These are phyloP conservation scores for Solanum chmielewskii DNA, from an alignment of 257 asterid genomes.

Conservation along the genomic window DNA sequence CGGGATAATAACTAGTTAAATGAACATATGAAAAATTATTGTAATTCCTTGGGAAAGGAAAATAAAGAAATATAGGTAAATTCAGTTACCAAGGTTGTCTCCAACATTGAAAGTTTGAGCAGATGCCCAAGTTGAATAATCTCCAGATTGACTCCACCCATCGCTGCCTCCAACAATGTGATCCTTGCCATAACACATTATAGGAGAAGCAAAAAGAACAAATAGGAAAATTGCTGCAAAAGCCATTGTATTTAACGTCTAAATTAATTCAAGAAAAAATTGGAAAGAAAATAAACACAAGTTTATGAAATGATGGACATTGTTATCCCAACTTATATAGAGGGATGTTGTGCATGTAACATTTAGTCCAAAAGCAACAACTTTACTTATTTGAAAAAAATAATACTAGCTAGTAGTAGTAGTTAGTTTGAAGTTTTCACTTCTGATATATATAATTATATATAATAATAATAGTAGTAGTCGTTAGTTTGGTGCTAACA, in stretches of 20 bases:
- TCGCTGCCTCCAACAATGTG: conserved; percentile 36
- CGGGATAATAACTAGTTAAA: not conserved
- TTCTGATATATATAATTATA: not conserved
- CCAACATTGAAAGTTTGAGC: conserved; percentile 25
- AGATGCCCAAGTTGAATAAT: conserved; percentile 35
- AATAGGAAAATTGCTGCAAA: not conserved
- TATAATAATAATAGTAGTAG: not conserved
- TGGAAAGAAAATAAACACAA: not conserved
- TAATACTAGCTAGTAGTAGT: not conserved
- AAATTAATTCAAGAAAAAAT: not conserved
- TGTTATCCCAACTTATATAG: not conserved
- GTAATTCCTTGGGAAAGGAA: not conserved
- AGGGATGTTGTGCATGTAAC: not conserved
- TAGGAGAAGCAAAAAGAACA: conserved; percentile 27
- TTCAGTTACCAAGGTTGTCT: conserved; percentile 41
- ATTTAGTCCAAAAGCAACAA: not conserved
- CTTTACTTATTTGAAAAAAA: not conserved
- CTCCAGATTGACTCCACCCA: conserved; percentile 29
- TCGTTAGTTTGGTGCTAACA: not conserved
- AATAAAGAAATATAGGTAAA: not conserved
- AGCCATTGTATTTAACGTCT: conserved; percentile 7
- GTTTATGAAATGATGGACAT: not conserved
- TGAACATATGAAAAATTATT: not conserved
- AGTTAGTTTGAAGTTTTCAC: not conserved
- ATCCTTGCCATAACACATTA: conserved; percentile 20